Evolutionary conservation across 768 basidiomycete species (phyloP).

Genomic region (Boletus rufocinnamomeus): DNA sequence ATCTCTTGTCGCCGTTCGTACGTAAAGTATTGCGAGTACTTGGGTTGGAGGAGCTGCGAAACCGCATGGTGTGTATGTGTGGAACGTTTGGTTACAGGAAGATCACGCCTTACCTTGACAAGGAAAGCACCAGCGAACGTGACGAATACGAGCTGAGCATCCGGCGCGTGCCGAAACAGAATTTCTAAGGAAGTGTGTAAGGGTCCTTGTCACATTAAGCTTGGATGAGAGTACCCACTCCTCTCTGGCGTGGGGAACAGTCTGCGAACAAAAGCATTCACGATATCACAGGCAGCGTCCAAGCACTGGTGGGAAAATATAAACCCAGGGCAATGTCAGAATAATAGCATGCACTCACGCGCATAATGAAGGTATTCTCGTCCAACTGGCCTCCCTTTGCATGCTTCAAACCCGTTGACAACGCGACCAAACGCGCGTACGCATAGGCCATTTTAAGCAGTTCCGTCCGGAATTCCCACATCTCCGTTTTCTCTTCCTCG

Average conservation of each 20-base stretch:
- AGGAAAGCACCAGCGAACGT: constrained; percentile 84
- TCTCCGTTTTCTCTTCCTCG: constrained; percentile 52
- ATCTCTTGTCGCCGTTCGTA: constrained; percentile 62
- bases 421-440: constrained; percentile 66
- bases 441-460: constrained; percentile 63
- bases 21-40: constrained; percentile 62
- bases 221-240: constrained; percentile 39
- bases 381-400: constrained; percentile 56
- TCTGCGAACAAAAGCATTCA: constrained; percentile 59
- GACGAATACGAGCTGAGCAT: constrained; percentile 76
- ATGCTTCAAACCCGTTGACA: constrained; percentile 79
- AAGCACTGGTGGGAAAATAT: constrained; percentile 50
- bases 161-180: constrained; percentile 72
- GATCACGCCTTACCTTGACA: constrained; percentile 56
- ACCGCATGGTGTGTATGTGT: neutral
- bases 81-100: neutral
- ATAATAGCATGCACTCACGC: constrained; percentile 47
- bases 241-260: constrained; percentile 53
- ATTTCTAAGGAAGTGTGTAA: constrained; percentile 39
- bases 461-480: constrained; percentile 61
- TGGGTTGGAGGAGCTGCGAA: constrained; percentile 73
- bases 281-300: constrained; percentile 64
- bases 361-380: constrained; percentile 64
- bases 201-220: neutral
- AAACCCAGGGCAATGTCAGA: neutral